A percentile compares a stretch with the other conserved stretches of the same genome.
These are phyloP conservation scores for Orbilia oligospora DNA, from an alignment of 2,329 filamentous ascomycete species.

Conservation along the genomic window DNA sequence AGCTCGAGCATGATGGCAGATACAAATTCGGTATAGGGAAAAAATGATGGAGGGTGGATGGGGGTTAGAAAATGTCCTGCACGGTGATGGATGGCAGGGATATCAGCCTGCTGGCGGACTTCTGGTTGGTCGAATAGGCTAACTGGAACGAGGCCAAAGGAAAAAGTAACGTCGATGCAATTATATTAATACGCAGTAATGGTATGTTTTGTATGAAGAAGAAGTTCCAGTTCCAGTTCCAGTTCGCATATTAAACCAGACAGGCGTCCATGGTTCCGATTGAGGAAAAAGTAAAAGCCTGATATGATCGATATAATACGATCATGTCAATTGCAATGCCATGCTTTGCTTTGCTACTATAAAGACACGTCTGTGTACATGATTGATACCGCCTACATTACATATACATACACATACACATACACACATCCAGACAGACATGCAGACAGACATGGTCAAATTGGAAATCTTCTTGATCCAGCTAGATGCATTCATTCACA, in stretches of 20 bases:
- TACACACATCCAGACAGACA: no score
- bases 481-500: conserved; percentile 17
- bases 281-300: conserved; percentile 45
- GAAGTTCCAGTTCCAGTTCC: conserved; percentile 28
- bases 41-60: conserved; percentile 61
- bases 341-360: conserved; percentile 20
- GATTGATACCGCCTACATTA: no score
- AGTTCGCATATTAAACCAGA: conserved; percentile 56
- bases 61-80: conserved; percentile 55
- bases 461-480: conserved; percentile 34
- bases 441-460: conserved; percentile 16
- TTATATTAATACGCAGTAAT: no score
- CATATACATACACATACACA: background rate
- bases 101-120: conserved; percentile 43
- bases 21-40: no score
- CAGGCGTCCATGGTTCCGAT: conserved; percentile 59
- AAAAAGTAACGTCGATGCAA: conserved; percentile 59
- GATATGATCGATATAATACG: no score
- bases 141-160: conserved; percentile 56
- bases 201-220: no score
- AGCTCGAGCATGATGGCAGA: no score
- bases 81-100: conserved; percentile 58
- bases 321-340: no score
- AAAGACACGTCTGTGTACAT: conserved; percentile 34
- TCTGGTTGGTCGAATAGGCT: conserved; percentile 60